Conservation (phyloP, 1,284 basidiomycete genomes). For the Ganoderma boninense region DNA sequence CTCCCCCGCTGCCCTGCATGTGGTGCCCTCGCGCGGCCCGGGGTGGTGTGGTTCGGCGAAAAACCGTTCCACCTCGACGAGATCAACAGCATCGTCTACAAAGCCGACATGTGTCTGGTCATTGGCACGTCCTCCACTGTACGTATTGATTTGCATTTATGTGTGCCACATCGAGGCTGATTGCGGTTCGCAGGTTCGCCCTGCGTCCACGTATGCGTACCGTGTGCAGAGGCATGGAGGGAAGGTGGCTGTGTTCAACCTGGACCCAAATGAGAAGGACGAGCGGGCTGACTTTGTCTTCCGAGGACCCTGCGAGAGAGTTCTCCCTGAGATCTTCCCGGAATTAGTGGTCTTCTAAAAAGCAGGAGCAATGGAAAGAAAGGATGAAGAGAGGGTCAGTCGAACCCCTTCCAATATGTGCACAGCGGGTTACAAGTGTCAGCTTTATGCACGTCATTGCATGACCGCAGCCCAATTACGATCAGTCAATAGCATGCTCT, state of each 20-base stretch:
- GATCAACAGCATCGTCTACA: constrained; percentile 42
- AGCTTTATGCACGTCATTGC: too few relatives aligned
- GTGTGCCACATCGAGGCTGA: background rate
- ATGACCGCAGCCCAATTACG: too few relatives aligned
- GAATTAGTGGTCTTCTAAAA: background rate
- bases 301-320: constrained; percentile 46
- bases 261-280: constrained; percentile 45
- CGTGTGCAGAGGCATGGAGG: constrained; percentile 49
- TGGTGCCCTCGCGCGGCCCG: constrained; percentile 46
- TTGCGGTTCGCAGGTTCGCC: constrained; percentile 37
- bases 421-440: too few relatives aligned
- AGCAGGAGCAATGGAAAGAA: background rate
- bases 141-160: background rate
- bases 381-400: background rate
- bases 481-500: too few relatives aligned
- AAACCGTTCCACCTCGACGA: constrained; percentile 36
- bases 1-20: constrained; percentile 46
- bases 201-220: constrained; percentile 47
- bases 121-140: constrained; percentile 51
- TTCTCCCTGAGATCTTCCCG: background rate
- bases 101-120: constrained; percentile 48
- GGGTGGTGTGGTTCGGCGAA: constrained; percentile 53
- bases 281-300: constrained; percentile 47
- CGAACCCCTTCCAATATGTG: too few relatives aligned
- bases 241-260: constrained; percentile 68